Conservation (phyloP, 495 filamentous ascomycete genomes). For the Penicillium bialowiezense region DNA sequence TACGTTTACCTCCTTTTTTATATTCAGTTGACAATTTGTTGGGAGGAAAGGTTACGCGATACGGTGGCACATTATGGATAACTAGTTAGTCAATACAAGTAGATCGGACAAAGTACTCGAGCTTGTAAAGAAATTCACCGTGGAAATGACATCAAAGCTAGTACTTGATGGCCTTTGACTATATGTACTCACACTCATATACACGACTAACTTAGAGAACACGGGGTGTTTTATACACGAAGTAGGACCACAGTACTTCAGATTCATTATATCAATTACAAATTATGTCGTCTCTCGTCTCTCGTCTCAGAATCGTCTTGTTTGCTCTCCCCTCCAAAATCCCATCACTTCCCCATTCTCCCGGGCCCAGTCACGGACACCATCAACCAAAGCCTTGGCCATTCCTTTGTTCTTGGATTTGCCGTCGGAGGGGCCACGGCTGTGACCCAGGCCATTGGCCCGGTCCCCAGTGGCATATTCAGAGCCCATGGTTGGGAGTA, state of each 20-base stretch:
- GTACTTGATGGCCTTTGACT: no score
- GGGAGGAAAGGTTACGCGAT: background rate
- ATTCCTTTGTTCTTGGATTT: conserved; percentile 72
- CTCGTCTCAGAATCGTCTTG: conserved; percentile 36
- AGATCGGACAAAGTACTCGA: no score
- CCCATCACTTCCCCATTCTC: conserved; percentile 73
- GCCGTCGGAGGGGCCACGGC: conserved; percentile 39
- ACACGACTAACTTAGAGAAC: no score
- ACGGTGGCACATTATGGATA: background rate
- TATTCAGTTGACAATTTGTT: background rate
- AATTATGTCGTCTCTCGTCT: background rate
- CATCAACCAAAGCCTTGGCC: conserved; percentile 85
- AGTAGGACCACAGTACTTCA: background rate
- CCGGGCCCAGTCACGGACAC: conserved; percentile 66
- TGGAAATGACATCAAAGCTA: no score
- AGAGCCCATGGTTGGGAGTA: conserved; percentile 80
- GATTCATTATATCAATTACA: conserved; percentile 3
- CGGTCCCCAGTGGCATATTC: conserved; percentile 62
- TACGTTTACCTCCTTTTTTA: background rate
- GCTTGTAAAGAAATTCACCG: no score
- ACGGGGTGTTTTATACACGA: no score
- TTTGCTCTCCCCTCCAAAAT: conserved; percentile 57
- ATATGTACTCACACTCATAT: no score
- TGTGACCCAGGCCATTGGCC: conserved; percentile 35
- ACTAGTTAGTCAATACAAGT: no score